Conservation (phyloP, 1,284 basidiomycete genomes). For the Acaromyces ingoldii region DNA sequence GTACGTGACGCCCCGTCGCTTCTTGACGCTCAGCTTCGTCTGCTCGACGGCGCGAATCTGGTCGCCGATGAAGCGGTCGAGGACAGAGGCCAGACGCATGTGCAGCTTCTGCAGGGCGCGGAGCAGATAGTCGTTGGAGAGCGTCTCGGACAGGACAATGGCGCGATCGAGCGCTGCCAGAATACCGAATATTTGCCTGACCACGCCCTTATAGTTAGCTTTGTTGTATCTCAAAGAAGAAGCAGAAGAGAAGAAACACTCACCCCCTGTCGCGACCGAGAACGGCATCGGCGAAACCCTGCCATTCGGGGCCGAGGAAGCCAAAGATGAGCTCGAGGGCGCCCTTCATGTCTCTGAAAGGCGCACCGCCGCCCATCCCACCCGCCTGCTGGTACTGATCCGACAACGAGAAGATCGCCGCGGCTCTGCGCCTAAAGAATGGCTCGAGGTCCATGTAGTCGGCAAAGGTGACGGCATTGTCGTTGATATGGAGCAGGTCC, state of each 20-base stretch:
- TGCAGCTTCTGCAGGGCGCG: constrained; percentile 76
- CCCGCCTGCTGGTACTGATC: too few species aligned
- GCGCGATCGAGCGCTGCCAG: constrained; percentile 75
- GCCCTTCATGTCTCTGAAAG: constrained; percentile 38
- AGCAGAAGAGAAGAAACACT: constrained; percentile 50
- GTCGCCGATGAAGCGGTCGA: constrained; percentile 55
- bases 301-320: constrained; percentile 77
- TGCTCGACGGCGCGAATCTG: constrained; percentile 74
- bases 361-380: too few species aligned
- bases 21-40: constrained; percentile 84
- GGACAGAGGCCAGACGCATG: constrained; percentile 44
- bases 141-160: constrained; percentile 70
- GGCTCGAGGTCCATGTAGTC: constrained; percentile 92
- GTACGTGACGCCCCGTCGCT: constrained; percentile 83
- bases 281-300: constrained; percentile 75
- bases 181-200: constrained; percentile 78
- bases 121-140: constrained; percentile 69
- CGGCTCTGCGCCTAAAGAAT: constrained; percentile 86
- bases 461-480: constrained; percentile 78
- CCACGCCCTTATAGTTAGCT: not conserved
- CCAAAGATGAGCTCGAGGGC: constrained; percentile 94
- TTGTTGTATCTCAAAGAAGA: not conserved
- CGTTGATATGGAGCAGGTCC: constrained; percentile 81
- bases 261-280: constrained; percentile 73
- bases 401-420: constrained; percentile 44